These are phyloP conservation scores for Baorangia bicolor DNA, from an alignment of 768 basidiomycete species.

Conservation along the genomic window DNA sequence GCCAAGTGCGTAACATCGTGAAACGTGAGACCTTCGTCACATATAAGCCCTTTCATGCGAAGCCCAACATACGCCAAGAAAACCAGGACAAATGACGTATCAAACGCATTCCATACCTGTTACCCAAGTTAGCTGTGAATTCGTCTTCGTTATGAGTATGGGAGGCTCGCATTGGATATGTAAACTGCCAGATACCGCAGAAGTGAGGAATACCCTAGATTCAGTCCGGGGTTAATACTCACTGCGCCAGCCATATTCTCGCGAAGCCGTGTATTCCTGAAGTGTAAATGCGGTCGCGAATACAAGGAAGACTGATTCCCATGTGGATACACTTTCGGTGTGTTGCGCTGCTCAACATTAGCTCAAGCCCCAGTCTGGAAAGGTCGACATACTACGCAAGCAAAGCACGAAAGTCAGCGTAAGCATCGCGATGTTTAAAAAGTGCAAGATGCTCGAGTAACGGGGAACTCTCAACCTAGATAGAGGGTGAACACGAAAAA, in stretches of 20 bases:
- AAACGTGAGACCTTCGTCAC: constrained; percentile 45
- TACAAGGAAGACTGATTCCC: constrained; percentile 74
- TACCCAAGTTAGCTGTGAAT: neutral
- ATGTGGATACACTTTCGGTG: constrained; percentile 46
- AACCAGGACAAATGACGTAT: constrained; percentile 68
- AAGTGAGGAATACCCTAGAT: neutral
- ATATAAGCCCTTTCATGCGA: constrained; percentile 60
- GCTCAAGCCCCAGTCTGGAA: neutral
- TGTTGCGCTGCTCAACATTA: constrained; percentile 51
- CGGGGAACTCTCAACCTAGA: constrained; percentile 74
- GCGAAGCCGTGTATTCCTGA: constrained; percentile 85
- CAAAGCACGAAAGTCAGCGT: constrained; percentile 71
- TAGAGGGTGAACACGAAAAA: neutral
- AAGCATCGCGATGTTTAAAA: constrained; percentile 71
- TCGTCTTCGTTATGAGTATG: neutral
- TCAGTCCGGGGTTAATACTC: constrained; percentile 34
- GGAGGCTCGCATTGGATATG: constrained; percentile 66
- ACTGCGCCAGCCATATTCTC: constrained; percentile 88
- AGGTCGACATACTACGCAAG: constrained; percentile 57
- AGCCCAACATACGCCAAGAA: constrained; percentile 67
- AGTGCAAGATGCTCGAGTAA: constrained; percentile 76
- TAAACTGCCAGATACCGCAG: constrained; percentile 50
- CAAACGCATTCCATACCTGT: constrained; percentile 91
- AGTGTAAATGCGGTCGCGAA: constrained; percentile 77
- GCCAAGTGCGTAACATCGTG: neutral